Evolutionary conservation across 148 eudicot genomes (phyloP), one percentile per base, ranked within the genome.

Genomic region (Vaccinium darrowii): DNA sequence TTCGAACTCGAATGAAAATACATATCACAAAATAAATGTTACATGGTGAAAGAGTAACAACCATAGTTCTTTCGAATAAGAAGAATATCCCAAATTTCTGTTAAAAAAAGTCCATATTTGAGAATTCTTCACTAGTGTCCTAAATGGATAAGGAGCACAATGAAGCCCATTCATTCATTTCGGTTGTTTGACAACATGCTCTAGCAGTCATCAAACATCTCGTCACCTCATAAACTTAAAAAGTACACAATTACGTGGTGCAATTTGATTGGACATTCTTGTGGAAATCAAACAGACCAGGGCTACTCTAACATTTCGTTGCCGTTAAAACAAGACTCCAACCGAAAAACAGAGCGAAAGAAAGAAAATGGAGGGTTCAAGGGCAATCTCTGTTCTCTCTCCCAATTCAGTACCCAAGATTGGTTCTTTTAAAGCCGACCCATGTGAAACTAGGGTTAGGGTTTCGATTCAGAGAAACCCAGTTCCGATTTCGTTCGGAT

Each of bases 371-470:
- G 93, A 88, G 88, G 84, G 79, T 84, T 79, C 88, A 67, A 65
- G 72, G 54, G 76, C 92, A 85, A 86, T 87, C 76, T 86, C 93
- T 27, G 89, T 86, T 62, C 80, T 90, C 51, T 84, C 90, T 67
- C 50, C 82, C 50, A 78, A 52, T 85, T 85, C 88, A 33, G 49
- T 87, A 62, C 93, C 93, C 54, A 88, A 78, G 21, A 73, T 81
- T 56, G 33, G 50, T 7, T 73, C 56, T 13, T 72, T 51, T 56
- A 87, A 81, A 30, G 8, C 83, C 23, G 79, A 88, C 74, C 76
- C 72, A 53, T 43, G n/a, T 81, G 60, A 79, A 72, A 52, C 53
- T 52, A 84, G 51, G 51, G 69, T 80, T 69, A 78, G 82, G 67
- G 84, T 78, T 77, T 84, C 87, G 50, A 19, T 2, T 67, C 80